Evolutionary conservation across 345 rosid species (phyloP).

Genomic region (Salix koriyanagi): DNA sequence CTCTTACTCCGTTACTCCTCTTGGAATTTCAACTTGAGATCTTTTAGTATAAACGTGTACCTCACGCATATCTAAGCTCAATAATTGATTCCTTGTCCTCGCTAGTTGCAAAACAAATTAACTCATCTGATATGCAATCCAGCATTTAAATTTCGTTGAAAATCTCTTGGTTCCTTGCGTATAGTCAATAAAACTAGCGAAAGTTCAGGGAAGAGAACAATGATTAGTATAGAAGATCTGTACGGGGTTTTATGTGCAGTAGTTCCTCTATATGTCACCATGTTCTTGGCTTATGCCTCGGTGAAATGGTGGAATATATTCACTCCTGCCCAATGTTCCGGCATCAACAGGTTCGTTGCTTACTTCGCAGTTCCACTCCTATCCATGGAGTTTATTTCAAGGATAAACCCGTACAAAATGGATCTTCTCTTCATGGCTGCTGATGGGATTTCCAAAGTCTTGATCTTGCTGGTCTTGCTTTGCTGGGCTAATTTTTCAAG

Average conservation of each 20-base stretch:
- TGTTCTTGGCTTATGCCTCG: slow-evolving; percentile 32
- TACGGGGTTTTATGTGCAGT: slow-evolving; percentile 24
- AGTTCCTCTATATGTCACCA: slow-evolving; percentile 30
- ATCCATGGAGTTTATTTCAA: slow-evolving; percentile 27
- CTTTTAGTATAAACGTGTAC: no score
- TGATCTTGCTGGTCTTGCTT: slow-evolving; percentile 10
- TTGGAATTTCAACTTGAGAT: no score
- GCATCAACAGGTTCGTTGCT: slow-evolving; percentile 32
- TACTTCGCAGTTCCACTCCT: slow-evolving; percentile 30
- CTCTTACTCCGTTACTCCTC: no score
- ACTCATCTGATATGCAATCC: no score
- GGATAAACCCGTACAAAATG: slow-evolving; percentile 26
- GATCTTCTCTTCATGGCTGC: slow-evolving; percentile 21
- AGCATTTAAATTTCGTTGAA: no score
- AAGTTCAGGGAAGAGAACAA: background rate
- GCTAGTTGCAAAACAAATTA: no score
- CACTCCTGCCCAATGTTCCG: slow-evolving; percentile 30
- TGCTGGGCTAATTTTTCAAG: slow-evolving; percentile 14
- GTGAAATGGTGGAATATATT: slow-evolving; percentile 30
- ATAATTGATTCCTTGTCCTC: no score
- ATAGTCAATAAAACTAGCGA: no score
- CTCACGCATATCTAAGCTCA: no score
- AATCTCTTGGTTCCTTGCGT: no score
- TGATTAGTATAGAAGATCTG: slow-evolving; percentile 22
- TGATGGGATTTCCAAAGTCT: slow-evolving; percentile 14